Conservation (phyloP, 1,139 yeast species). For the Zygoascus sp. region DNA sequence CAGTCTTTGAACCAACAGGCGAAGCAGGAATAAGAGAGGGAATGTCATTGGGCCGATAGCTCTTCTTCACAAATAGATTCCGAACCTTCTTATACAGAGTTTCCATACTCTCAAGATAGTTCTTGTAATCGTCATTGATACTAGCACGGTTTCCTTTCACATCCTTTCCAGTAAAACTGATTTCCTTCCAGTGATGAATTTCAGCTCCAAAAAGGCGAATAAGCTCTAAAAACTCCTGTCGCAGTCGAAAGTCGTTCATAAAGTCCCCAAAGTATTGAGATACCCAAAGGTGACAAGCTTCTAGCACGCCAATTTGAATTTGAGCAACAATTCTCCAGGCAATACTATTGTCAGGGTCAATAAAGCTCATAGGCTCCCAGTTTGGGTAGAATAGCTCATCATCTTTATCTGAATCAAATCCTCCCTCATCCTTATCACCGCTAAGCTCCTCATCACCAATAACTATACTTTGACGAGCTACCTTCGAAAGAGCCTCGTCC, state of each 20-base stretch:
- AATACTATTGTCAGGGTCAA: conserved; percentile 32
- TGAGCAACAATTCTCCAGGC: conserved; percentile 59
- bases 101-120: conserved; percentile 40
- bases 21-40: conserved; percentile 27
- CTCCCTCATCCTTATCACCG: conserved; percentile 3
- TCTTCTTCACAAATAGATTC: conserved; percentile 68
- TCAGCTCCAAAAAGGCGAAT: conserved; percentile 68
- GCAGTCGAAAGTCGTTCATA: conserved; percentile 60
- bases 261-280: conserved; percentile 73
- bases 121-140: conserved; percentile 33
- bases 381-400: conserved; percentile 37
- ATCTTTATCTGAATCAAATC: conserved; percentile 8
- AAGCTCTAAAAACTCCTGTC: conserved; percentile 59
- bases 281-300: conserved; percentile 67
- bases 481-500: conserved; percentile 50
- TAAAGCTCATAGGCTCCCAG: conserved; percentile 33
- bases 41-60: conserved; percentile 63
- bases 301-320: conserved; percentile 78
- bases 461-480: conserved; percentile 18
- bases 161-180: conserved; percentile 10
- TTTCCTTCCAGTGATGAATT: conserved; percentile 56
- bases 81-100: conserved; percentile 63
- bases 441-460: neutral
- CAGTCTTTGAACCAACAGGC: conserved; percentile 25
- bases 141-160: conserved; percentile 24